Conservation (phyloP, 768 basidiomycete species). For the Boletus rex-veris region DNA sequence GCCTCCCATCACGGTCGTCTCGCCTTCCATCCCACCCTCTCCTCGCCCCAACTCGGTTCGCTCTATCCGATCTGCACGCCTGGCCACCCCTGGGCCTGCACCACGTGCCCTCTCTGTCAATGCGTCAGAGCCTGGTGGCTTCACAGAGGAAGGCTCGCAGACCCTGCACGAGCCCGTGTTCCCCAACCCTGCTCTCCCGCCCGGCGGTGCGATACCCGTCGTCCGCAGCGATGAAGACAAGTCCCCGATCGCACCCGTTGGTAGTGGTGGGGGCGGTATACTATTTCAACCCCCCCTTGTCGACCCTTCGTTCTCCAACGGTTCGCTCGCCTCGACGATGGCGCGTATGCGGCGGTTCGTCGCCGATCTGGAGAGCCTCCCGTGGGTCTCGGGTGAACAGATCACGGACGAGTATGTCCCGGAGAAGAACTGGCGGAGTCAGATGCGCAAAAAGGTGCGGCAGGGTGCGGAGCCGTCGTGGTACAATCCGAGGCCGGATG, state of each 20-base stretch:
- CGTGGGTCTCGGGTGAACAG: conserved; percentile 42
- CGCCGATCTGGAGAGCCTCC: conserved; percentile 36
- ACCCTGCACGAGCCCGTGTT: conserved; percentile 15
- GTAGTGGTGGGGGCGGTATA: background rate
- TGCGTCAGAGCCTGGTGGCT: background rate
- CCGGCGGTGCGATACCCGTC: background rate
- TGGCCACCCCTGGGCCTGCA: background rate
- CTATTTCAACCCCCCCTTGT: background rate
- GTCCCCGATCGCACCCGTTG: background rate
- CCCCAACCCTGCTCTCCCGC: background rate
- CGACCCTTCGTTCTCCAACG: conserved; percentile 3
- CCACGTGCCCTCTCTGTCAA: background rate
- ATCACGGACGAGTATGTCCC: conserved; percentile 46
- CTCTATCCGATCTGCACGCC: conserved; percentile 1
- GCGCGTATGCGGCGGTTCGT: conserved; percentile 36
- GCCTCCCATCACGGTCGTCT: conserved; percentile 15
- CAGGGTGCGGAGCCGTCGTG: conserved; percentile 26
- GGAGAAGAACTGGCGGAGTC: conserved; percentile 22
- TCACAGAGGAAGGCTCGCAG: conserved; percentile 15
- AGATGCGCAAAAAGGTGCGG: conserved; percentile 7
- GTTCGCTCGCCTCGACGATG: conserved; percentile 25
- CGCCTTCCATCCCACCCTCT: conserved; percentile 12
- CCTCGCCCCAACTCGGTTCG: conserved; percentile 1
- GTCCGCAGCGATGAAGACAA: background rate
- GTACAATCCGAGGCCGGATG: conserved; percentile 22